Evolutionary conservation across 192 early-diverging fungal genomes (phyloP), one percentile per base, ranked within the genome.

Genomic region (Endogone sp.): DNA sequence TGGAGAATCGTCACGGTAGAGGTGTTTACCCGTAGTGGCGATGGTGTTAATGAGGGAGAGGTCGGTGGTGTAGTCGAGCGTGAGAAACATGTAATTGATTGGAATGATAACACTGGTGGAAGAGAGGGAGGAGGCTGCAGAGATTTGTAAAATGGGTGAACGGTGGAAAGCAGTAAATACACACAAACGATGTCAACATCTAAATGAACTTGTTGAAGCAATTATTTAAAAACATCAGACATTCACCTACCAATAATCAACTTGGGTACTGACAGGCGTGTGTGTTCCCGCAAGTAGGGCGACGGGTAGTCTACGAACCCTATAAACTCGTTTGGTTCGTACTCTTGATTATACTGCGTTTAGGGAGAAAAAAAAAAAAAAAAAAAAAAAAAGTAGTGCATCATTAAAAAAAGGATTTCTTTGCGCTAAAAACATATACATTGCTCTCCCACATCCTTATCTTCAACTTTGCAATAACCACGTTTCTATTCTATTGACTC

Each of bases 51-150:
- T 20, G 4, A 65, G n/a, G 44, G 70, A 64, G 10, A 64, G 30
- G 21, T 66, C 37, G 21, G 57, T 32, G n/a, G 66, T 71, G 56
- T 71, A 71, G n/a, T 67, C 69, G 9, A 67, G 30, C 2, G 70
- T 68, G 2, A 68, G 26, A 44, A 76, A 68, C 2, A 26, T 57
- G 22, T 76, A 60, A 21, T 56, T 57, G 31, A 69, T 68, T 20
- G 61, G 4, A 1, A 63, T 69, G 13, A 74, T 67, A 3, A 74
- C 44, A 2, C 26, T 54, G 16, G 67, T 71, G 24, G 60, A 27
- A 54, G 66, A 65, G 10, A 24, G 9, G 11, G 74, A 71, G 0
- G 64, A 62, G 21, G 66, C 62, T 57, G 60, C 16, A 49, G 1
- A 60, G 22, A 28, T 23, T 60, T 60, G 6, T 60, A 60, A 26